Evolutionary conservation across 164 flowering plant species (phyloP).

Genomic region (Piper longum): DNA sequence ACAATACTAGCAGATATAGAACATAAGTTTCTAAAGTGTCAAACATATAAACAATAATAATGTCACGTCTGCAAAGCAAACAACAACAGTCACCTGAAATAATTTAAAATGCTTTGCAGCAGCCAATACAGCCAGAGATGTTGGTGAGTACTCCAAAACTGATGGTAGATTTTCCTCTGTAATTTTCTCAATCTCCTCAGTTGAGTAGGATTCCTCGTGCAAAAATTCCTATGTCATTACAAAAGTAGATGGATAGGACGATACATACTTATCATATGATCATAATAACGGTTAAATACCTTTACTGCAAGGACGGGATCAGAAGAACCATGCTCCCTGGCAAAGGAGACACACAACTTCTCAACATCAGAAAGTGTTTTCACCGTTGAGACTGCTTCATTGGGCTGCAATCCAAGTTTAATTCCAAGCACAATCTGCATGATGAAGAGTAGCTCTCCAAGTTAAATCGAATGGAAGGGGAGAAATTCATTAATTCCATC

Average conservation of each 20-base stretch:
- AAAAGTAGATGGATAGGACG: not conserved
- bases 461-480: too few relatives aligned
- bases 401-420: conserved; percentile 76
- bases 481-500: too few relatives aligned
- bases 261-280: not conserved
- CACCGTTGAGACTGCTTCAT: conserved; percentile 60
- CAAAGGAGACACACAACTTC: conserved; percentile 71
- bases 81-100: conserved; percentile 45
- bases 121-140: conserved; percentile 66
- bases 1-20: not conserved
- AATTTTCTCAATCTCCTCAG: conserved; percentile 70
- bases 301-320: conserved; percentile 84
- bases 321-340: conserved; percentile 45
- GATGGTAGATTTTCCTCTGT: conserved; percentile 40
- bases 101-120: conserved; percentile 78
- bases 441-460: not conserved
- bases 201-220: conserved; percentile 68
- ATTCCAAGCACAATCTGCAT: conserved; percentile 79
- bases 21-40: not conserved
- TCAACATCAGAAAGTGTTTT: conserved; percentile 96
- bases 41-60: not conserved
- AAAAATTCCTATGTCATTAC: conserved; percentile 40
- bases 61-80: not conserved
- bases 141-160: conserved; percentile 45
- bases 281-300: conserved; percentile 21